phyloP scores from a whole-genome alignment of 768 basidiomycete species.

The Tricholoma hemisulphureum region DNA sequence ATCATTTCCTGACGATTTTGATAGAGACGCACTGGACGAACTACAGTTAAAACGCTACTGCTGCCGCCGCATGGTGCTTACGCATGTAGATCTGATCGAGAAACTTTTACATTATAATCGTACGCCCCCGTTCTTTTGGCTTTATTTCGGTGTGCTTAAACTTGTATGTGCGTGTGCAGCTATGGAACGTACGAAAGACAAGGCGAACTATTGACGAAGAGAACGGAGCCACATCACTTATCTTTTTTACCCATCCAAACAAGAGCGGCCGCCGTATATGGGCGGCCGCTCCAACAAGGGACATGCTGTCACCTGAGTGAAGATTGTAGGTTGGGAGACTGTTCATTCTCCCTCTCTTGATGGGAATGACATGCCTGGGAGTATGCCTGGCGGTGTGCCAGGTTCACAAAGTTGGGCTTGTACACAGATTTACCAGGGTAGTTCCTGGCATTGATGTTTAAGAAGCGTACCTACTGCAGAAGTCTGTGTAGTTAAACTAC shows the following conservation, averaged over 20 bases:
- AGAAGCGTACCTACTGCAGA: too few relatives aligned
- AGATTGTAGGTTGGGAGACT: too few relatives aligned
- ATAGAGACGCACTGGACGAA: constrained; percentile 85
- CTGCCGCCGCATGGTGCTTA: constrained; percentile 95
- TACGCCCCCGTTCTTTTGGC: constrained; percentile 37
- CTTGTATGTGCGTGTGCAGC: constrained; percentile 26
- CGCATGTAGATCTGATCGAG: constrained; percentile 97
- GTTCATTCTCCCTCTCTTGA: too few relatives aligned
- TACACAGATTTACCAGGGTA: too few relatives aligned
- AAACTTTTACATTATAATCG: constrained; percentile 96
- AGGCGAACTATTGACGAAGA: constrained; percentile 22
- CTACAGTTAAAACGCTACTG: constrained; percentile 92
- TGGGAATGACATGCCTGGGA: too few relatives aligned
- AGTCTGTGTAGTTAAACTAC: too few relatives aligned
- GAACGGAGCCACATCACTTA: not conserved
- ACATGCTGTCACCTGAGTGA: too few relatives aligned
- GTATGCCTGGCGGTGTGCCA: too few relatives aligned
- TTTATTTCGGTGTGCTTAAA: not conserved
- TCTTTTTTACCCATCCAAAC: not conserved
- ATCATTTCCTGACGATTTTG: not conserved
- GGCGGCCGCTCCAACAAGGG: too few relatives aligned
- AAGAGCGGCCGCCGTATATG: not conserved
- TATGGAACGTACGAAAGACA: constrained; percentile 51
- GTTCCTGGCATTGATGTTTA: too few relatives aligned
- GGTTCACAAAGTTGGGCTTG: too few relatives aligned